Percentiles rank a stretch among this genome's conserved stretches.
Evolutionary conservation across 164 flowering plant genomes (phyloP).

Genomic region (Umbellularia californica): DNA sequence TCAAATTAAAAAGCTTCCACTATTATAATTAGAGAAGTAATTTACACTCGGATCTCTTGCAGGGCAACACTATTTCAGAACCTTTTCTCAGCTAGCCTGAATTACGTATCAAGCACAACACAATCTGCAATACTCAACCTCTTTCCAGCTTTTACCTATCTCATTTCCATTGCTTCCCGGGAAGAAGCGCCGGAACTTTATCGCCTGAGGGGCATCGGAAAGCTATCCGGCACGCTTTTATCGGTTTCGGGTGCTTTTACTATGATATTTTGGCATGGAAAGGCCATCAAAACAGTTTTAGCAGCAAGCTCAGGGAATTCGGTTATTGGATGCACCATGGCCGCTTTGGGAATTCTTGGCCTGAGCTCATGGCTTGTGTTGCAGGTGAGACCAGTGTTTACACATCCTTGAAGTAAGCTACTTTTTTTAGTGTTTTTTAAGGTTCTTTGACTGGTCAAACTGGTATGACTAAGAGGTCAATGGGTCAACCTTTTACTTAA

Average conservation of each 20-base stretch:
- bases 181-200: slow-evolving; percentile 16
- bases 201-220: slow-evolving; percentile 14
- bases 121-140: slow-evolving; percentile 17
- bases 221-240: slow-evolving; percentile 10
- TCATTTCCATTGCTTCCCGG: slow-evolving; percentile 10
- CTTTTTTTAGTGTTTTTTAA: too few relatives aligned
- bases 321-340: slow-evolving; percentile 11
- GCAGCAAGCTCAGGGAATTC: background rate
- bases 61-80: slow-evolving; percentile 19
- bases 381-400: slow-evolving; percentile 11
- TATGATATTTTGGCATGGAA: slow-evolving; percentile 11
- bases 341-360: slow-evolving; percentile 10
- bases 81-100: slow-evolving; percentile 17
- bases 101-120: slow-evolving; percentile 16
- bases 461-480: too few relatives aligned
- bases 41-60: background rate
- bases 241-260: slow-evolving; percentile 13
- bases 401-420: too few relatives aligned
- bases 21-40: background rate
- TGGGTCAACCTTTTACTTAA: too few relatives aligned
- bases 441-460: too few relatives aligned
- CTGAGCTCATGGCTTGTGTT: slow-evolving; percentile 16
- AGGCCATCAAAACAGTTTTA: background rate
- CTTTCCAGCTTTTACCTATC: slow-evolving; percentile 17
- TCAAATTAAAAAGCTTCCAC: background rate